Base-by-base conservation (phyloP, 352 stramenopile genomes). In the Thraustotheca clavata region DNA sequence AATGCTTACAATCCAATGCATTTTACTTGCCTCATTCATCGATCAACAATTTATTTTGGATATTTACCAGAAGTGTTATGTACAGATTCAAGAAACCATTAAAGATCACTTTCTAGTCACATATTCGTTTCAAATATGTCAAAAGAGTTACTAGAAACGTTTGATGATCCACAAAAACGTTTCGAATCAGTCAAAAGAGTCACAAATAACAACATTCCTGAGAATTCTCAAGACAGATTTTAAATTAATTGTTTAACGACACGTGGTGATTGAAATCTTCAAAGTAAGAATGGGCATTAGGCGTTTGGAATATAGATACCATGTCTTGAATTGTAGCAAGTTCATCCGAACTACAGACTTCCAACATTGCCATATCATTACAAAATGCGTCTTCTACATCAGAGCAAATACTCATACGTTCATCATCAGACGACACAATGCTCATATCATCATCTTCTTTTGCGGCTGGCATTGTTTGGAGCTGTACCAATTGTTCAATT, bases 361-460 rank as follows among this genome's bases (percentile, higher is more conserved):
- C 38, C 16, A 43, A 20, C 38, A 43, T 43, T 20, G 38, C 38
- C 38, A 43, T 43, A 20, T 43, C 38, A 20, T 20, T 43, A 20
- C 38, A 43, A 20, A 43, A 43, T 20, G 38, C 38, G 38, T 43
- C 38, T 43, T 43, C 38, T 20, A 43, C 38, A 20, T 43, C 38
- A 16, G 38, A 43, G 38, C 20, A 16, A 20, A 43, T 43, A 20
- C 38, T 43, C 38, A 43, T 43, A 20, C 38, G 38, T 20, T 43
- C 38, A 20, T 43, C 38, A 20, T 43, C 38, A 16, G 38, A 43
- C 38, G 38, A 43, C 16, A 43, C 38, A 16, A 43, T 20, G 20
- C 38, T 43, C 38, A 43, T 43, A 34, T 59, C 49, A 18, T 59
- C 49, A 18, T 59, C 49, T 14, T 59, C 49, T 20, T 43, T 43